phyloP scores from a whole-genome alignment of 2,329 filamentous ascomycete species.

The Neonectria faginata region DNA sequence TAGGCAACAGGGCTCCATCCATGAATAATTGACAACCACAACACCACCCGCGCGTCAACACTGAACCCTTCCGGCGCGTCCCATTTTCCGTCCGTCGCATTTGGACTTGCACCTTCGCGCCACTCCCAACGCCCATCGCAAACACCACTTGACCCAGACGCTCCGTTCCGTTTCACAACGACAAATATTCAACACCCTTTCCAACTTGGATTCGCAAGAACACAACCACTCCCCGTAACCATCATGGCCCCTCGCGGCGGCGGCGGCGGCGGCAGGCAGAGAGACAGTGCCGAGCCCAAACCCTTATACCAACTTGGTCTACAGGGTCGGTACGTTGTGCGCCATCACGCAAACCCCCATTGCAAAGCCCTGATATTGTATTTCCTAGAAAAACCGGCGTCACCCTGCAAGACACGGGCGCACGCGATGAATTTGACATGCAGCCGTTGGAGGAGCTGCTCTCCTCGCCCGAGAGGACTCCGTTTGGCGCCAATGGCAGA shows the following conservation, averaged over 20 bases:
- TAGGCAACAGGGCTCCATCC: not conserved
- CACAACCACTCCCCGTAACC: not conserved
- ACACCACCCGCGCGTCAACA: slow-evolving; percentile 41
- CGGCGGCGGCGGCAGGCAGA: slow-evolving; percentile 40
- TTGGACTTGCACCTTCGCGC: slow-evolving; percentile 16
- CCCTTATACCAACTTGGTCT: slow-evolving; percentile 51
- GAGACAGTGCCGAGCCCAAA: slow-evolving; percentile 47
- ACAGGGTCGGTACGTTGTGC: slow-evolving; percentile 53
- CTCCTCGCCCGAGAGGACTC: slow-evolving; percentile 79
- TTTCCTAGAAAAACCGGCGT: slow-evolving; percentile 85
- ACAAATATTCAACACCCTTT: not conserved
- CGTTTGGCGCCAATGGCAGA: slow-evolving; percentile 43
- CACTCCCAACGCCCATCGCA: slow-evolving; percentile 12
- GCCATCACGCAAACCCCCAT: not conserved
- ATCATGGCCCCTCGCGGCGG: slow-evolving; percentile 50
- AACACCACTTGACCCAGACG: not conserved
- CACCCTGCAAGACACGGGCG: slow-evolving; percentile 79
- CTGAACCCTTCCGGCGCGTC: slow-evolving; percentile 34
- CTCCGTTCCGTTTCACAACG: not conserved
- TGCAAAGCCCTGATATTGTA: slow-evolving; percentile 18
- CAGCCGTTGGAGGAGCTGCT: slow-evolving; percentile 89
- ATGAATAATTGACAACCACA: slow-evolving; percentile 30
- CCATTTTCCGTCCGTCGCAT: slow-evolving; percentile 28
- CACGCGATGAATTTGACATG: slow-evolving; percentile 91
- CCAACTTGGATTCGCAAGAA: not conserved